Evolutionary conservation across 257 asterid species (phyloP), one percentile per base, ranked within the genome.

Genomic region (Fraxinus cuspidata): DNA sequence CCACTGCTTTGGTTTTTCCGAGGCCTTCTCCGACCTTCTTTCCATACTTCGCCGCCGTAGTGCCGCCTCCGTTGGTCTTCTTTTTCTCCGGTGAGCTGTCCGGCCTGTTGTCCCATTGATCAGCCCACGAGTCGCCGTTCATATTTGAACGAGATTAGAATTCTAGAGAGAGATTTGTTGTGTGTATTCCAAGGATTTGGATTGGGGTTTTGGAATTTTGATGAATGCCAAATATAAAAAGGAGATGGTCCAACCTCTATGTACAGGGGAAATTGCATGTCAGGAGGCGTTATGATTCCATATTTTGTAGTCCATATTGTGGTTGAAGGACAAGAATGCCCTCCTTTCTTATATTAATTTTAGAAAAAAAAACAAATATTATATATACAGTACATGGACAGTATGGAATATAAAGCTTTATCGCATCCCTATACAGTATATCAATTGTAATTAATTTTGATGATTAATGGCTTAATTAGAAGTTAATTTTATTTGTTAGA

Each of bases 71-170:
- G 15, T 60, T 60, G 58, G 75, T 87, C 76, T 83, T 89, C 81
- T 85, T 63, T 79, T 84, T 79, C 58, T 87, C 84, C 78, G 12
- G 74, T 16, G 38, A 83, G 73, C 78, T 94, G 64, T 91, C 91
- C 0, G 83, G 72, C 47, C 38, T 5, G 79, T 78, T 78, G 80
- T 91, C 97, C 97, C 97, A 93, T 38, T 93, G 97, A 82, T 93
- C 97, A 19, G 97, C 97, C 97, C 97, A 93, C 64, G 94, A 87
- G 3, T 87, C 84, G 23, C 86, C 83, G 67, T 77, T 72, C 82
- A 78, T 78, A 7, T 9, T 23, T 25, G 8, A 13, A 0, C 9
- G 23, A 3, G 51, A 58, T 63, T 9, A 13, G 73, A 28, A 28
- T 11, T 16, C 15, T 38, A 70, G 19, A 21, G 34, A 16, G 21